A percentile compares a stretch with the other conserved stretches of the same genome.
These are phyloP conservation scores for Saccharomycopsis amapae DNA, from an alignment of 805 yeast species.

Conservation along the genomic window DNA sequence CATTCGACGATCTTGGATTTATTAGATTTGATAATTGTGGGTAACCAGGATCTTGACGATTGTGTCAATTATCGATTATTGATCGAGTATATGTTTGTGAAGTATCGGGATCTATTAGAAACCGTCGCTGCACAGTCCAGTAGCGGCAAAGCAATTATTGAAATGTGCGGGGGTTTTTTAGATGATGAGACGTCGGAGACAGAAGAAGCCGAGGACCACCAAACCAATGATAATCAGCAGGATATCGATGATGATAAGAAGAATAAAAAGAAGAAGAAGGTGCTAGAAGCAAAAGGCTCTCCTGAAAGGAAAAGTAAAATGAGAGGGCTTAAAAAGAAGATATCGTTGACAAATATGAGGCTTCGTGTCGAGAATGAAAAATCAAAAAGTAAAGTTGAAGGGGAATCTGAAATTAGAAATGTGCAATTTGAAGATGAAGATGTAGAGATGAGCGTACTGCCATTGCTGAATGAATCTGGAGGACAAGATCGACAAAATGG, in stretches of 20 bases:
- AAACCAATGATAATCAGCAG: too few species aligned
- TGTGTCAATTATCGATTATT: slow-evolving; percentile 7
- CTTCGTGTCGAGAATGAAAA: background rate
- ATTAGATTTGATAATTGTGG: slow-evolving; percentile 36
- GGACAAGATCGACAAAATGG: slow-evolving; percentile 8
- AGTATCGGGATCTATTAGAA: background rate
- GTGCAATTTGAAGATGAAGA: slow-evolving; percentile 16
- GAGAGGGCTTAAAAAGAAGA: background rate
- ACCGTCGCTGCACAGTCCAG: slow-evolving; percentile 1
- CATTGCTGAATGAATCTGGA: slow-evolving; percentile 1
- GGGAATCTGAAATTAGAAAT: slow-evolving; percentile 13
- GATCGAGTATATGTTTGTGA: slow-evolving; percentile 1
- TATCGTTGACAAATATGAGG: background rate
- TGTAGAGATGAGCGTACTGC: slow-evolving; percentile 20
- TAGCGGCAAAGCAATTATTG: slow-evolving; percentile 13
- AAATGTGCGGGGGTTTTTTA: slow-evolving; percentile 8
- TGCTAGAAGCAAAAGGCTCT: too few species aligned
- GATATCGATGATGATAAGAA: too few species aligned
- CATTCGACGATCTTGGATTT: slow-evolving; percentile 74
- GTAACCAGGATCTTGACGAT: slow-evolving; percentile 8
- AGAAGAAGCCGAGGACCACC: too few species aligned
- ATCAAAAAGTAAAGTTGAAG: background rate
- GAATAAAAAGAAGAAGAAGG: too few species aligned
- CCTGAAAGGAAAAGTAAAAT: too few species aligned
- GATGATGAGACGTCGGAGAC: too few species aligned